Percentiles rank a stretch among this genome's conserved stretches.
Conservation (phyloP, 192 early-diverging fungal genomes). For the Coemansia furcata region DNA sequence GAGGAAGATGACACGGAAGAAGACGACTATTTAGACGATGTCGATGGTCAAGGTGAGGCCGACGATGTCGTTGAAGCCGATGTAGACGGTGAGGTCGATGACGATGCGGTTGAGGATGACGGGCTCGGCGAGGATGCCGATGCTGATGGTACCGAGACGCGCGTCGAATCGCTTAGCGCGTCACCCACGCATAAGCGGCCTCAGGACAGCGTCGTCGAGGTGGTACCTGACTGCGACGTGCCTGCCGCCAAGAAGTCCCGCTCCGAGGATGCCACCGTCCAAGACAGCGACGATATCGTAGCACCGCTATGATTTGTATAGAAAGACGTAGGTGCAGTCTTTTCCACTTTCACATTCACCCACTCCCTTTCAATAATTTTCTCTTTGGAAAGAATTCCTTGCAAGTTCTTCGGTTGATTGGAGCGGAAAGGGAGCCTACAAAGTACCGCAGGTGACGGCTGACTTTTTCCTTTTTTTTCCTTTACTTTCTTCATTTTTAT, state of each 20-base stretch:
- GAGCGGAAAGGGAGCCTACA: too few species aligned
- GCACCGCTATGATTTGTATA: neutral
- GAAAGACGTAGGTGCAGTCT: neutral
- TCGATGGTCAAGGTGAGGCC: constrained; percentile 11
- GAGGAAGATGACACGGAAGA: constrained; percentile 16
- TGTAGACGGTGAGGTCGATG: constrained; percentile 12
- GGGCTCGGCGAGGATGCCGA: neutral
- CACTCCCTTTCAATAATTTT: neutral
- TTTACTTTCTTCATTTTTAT: neutral
- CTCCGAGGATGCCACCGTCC: constrained; percentile 1
- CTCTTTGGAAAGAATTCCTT: too few species aligned
- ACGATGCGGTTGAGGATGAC: constrained; percentile 9
- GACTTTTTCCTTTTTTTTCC: neutral
- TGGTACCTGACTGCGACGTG: neutral
- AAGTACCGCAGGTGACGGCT: too few species aligned
- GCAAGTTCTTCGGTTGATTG: too few species aligned
- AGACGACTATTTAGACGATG: constrained; percentile 6
- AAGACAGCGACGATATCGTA: neutral
- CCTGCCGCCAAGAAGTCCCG: constrained; percentile 6
- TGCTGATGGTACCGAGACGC: neutral
- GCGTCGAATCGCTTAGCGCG: constrained; percentile 1
- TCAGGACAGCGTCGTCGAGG: neutral
- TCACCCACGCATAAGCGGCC: constrained; percentile 6
- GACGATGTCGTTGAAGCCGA: constrained; percentile 32
- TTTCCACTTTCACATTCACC: neutral